Evolutionary conservation across 768 basidiomycete species (phyloP), one percentile per base, ranked within the genome.

Genomic region (Amanita subjunquillea): DNA sequence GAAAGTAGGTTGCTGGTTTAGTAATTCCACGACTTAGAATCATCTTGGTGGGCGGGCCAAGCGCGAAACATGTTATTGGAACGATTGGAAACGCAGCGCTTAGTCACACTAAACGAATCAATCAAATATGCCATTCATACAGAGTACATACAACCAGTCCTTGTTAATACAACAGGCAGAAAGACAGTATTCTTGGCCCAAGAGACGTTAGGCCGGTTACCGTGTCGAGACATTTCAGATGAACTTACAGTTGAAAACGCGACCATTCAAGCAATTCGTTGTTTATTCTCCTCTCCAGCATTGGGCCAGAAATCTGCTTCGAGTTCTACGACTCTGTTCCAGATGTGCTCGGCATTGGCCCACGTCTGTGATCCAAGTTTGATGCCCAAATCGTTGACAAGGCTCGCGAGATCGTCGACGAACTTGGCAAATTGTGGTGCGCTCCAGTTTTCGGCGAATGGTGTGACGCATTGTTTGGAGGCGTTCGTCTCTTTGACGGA

Each of bases 381-480:
- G 29, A 78, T 70, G 5, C 62, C 65, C 5, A 78, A 64, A 1
- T 64, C 48, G 54, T 84, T 66, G 15, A 82, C 75, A 10, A 83
- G 61, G 23, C 61, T 62, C 3, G 69, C 74, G 9, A 85, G 67
- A 1, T 67, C 68, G 23, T 75, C 58, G 7, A 85, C 81, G 56
- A 84, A 83, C 7, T 59, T 58, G 17, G 67, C 68, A 55, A 83
- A 83, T 51, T 77, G 80, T 0, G 67, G 62, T 17, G 63, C 67
- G 48, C 73, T 83, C 87, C 85, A 90, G 61, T 78, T 85, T 22
- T 71, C 64, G 15, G 80, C 75, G 34, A 90, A 74, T n/a, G 71
- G 65, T 5, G 57, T 54, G 27, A 83, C 60, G 2, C 75, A 74
- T 30, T 60, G 54, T 15, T 3, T 56, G 17, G 50, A 58, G 39